Base-by-base conservation (phyloP, 148 eudicot genomes). In the Mesembryanthemum crystallinum region DNA sequence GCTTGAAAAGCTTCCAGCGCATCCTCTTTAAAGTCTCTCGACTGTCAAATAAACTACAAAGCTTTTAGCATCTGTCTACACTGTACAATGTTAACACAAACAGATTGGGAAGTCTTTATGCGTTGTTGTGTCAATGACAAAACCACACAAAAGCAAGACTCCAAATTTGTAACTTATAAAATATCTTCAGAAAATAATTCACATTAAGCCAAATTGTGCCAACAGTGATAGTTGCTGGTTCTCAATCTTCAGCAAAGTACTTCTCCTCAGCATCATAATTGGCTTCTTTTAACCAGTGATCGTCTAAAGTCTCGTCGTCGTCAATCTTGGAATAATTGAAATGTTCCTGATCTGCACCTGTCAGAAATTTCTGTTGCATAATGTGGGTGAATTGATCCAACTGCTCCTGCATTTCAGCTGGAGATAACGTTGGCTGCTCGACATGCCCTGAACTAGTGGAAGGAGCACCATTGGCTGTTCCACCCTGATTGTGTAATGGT, bases 281-380 rank as follows among this genome's bases (percentile, higher is more conserved):
- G n/a, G 89, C 93, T 83, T 94, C 97, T 81, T 82, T 89, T 66
- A 86, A 77, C 98, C 98, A 94, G 86, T 94, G 96, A 82, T 94
- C 98, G 74, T 94, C 98, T 79, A 94, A 86, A 13, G 89, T 86
- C 82, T 83, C 92, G 73, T 94, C 93, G 57, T 86, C 89, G 51
- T 94, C 98, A 25, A 94, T 92, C 76, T 80, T 89, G 9, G 93
- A 82, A 83, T 94, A 94, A 82, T 90, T 87, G 66, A 92, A n/a
- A 79, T 92, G 90, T 78, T 92, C 86, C 49, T 79, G 79, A 86
- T 94, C 98, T 87, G 92, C 91, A 55, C 98, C 97, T 11, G 89
- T 75, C 51, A 94, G 71, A 79, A 94, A 92, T 82, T 90, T 94
- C 71, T 94, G 96, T 76, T 89, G 92, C 98, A 94, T 92, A 57